A percentile compares a stretch with the other conserved stretches of the same genome.
These are phyloP conservation scores for Atkinsonella hypoxylon DNA, from an alignment of 2,329 filamentous ascomycete species.

Conservation along the genomic window DNA sequence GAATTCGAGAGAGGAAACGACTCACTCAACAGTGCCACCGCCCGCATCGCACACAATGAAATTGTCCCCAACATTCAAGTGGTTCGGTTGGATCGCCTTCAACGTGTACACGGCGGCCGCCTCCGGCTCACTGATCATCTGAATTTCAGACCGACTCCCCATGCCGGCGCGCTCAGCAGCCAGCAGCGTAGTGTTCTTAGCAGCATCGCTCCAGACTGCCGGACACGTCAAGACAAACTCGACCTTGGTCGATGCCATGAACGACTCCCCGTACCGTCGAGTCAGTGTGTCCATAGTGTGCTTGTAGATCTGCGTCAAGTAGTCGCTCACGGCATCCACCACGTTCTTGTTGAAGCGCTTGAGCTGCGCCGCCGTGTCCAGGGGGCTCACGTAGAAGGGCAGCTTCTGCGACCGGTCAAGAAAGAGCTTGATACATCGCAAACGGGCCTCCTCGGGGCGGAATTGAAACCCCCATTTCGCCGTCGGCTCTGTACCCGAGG, in stretches of 20 bases:
- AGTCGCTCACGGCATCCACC: conserved; percentile 68
- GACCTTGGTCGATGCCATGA: conserved; percentile 64
- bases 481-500: conserved; percentile 29
- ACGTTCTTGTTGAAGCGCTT: conserved; percentile 65
- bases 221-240: conserved; percentile 74
- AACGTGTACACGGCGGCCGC: conserved; percentile 70
- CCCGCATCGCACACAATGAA: conserved; percentile 53
- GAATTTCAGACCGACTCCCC: conserved; percentile 56
- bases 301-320: conserved; percentile 61
- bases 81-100: conserved; percentile 66
- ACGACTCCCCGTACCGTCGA: conserved; percentile 62
- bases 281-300: conserved; percentile 72
- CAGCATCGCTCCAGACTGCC: conserved; percentile 74
- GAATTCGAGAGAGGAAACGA: conserved; percentile 10
- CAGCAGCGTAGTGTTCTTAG: conserved; percentile 71
- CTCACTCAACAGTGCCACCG: conserved; percentile 56
- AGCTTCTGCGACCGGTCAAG: conserved; percentile 71
- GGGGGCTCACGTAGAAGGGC: conserved; percentile 66
- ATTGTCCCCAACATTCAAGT: conserved; percentile 55
- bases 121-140: conserved; percentile 73
- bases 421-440: conserved; percentile 76
- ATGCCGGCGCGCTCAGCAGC: conserved; percentile 71
- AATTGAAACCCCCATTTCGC: conserved; percentile 77
- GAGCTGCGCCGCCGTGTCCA: conserved; percentile 68
- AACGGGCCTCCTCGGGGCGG: conserved; percentile 60